These are phyloP conservation scores for Fusarium graminum DNA, from an alignment of 2,329 filamentous ascomycete genomes.

Conservation along the genomic window DNA sequence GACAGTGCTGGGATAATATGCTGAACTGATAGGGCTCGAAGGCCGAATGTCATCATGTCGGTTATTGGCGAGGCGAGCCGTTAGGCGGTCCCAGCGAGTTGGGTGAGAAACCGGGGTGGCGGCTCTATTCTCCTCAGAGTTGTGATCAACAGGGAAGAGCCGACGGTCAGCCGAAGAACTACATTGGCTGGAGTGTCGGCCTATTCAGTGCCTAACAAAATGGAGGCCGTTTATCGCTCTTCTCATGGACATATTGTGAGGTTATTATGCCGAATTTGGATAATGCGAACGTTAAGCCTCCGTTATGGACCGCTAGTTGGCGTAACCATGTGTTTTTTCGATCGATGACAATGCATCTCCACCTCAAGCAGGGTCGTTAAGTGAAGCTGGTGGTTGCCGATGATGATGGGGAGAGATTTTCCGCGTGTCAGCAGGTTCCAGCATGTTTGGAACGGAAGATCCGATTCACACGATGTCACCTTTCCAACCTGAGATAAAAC, in stretches of 20 bases:
- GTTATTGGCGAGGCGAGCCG: constrained; percentile 48
- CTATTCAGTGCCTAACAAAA: constrained; percentile 6
- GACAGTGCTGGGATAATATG: constrained; percentile 20
- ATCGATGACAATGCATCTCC: constrained; percentile 4
- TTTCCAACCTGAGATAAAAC: constrained; percentile 33
- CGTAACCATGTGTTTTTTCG: not conserved
- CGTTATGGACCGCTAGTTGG: constrained; percentile 7
- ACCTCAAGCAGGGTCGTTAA: constrained; percentile 5
- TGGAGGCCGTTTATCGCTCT: constrained; percentile 1
- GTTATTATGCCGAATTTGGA: constrained; percentile 29
- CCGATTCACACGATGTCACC: constrained; percentile 48
- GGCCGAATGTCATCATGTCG: constrained; percentile 49
- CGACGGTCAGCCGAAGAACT: constrained; percentile 17
- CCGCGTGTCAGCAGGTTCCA: constrained; percentile 30
- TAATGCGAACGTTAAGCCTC: constrained; percentile 12
- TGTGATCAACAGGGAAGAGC: constrained; percentile 33
- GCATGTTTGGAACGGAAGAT: constrained; percentile 40
- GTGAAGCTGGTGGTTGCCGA: constrained; percentile 15
- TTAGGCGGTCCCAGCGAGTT: constrained; percentile 46
- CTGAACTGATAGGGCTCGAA: constrained; percentile 37
- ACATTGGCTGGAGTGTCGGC: constrained; percentile 19
- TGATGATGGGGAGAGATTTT: constrained; percentile 37
- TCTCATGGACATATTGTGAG: constrained; percentile 16
- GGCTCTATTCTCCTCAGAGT: constrained; percentile 34
- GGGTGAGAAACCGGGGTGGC: constrained; percentile 39